These are phyloP conservation scores for Gossypium thurberi DNA, from an alignment of 345 rosid genomes.

Conservation along the genomic window DNA sequence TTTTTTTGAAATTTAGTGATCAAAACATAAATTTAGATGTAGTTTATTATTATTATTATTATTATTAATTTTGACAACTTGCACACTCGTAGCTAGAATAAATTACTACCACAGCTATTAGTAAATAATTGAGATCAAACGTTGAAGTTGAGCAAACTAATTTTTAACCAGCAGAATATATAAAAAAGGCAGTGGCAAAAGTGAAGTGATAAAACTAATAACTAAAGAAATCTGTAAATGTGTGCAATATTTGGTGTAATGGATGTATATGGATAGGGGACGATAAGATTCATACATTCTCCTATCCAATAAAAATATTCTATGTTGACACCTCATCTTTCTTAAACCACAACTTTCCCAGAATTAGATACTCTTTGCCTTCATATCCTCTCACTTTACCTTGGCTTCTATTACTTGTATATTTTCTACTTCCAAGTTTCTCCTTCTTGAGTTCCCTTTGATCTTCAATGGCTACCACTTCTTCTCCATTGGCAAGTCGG, in stretches of 20 bases:
- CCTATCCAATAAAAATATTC: constrained; percentile 27
- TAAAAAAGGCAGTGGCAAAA: too few species aligned
- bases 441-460: constrained; percentile 12
- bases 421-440: not conserved
- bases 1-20: too few species aligned
- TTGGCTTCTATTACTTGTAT: not conserved
- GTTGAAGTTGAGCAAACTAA: too few species aligned
- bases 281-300: constrained; percentile 27
- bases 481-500: constrained; percentile 90
- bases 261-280: constrained; percentile 30
- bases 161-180: too few species aligned
- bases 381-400: not conserved
- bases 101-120: too few species aligned
- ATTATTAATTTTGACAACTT: too few species aligned
- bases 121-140: too few species aligned
- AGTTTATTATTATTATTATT: too few species aligned
- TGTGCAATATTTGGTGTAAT: not conserved
- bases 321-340: constrained; percentile 22
- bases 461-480: constrained; percentile 40
- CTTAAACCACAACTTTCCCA: constrained; percentile 19
- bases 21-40: too few species aligned
- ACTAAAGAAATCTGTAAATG: not conserved
- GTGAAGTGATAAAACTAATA: too few species aligned
- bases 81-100: too few species aligned
- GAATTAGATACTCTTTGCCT: constrained; percentile 15